phyloP scores from a whole-genome alignment of 176 grass and related monocot genomes.

The Avena sativa region DNA sequence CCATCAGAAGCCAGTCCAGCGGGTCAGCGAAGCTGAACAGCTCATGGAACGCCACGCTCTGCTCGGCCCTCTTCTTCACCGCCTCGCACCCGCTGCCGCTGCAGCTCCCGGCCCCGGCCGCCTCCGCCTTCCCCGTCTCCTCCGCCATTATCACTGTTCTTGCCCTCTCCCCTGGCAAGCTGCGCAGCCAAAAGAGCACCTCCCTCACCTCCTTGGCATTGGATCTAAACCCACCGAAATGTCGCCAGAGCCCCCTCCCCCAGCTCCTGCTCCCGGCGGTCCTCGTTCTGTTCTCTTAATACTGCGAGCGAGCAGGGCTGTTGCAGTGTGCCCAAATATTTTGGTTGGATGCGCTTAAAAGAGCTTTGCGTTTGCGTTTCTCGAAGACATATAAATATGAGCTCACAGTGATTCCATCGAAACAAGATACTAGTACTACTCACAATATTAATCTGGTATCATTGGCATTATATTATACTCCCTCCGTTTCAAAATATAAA shows the following conservation, averaged over 20 bases:
- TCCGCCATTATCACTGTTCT: constrained; percentile 48
- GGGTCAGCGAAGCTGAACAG: constrained; percentile 85
- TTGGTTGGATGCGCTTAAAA: constrained; percentile 21
- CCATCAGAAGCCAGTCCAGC: constrained; percentile 79
- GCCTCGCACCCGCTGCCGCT: constrained; percentile 35
- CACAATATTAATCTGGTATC: too few species aligned
- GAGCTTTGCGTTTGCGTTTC: too few species aligned
- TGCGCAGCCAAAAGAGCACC: not conserved
- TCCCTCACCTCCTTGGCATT: constrained; percentile 43
- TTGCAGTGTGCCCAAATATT: constrained; percentile 36
- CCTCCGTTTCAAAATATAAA: too few species aligned
- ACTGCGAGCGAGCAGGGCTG: constrained; percentile 32
- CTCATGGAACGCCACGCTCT: constrained; percentile 76
- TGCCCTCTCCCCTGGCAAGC: constrained; percentile 2
- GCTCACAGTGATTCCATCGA: too few species aligned
- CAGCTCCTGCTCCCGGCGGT: constrained; percentile 26
- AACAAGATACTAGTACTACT: too few species aligned
- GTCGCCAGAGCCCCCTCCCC: constrained; percentile 22
- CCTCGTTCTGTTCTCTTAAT: constrained; percentile 51
- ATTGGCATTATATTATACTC: too few species aligned
- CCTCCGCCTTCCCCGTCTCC: constrained; percentile 49
- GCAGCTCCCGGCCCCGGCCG: constrained; percentile 25
- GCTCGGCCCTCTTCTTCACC: constrained; percentile 66
- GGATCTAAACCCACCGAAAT: constrained; percentile 41
- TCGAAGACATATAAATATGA: too few species aligned